Base-by-base conservation (phyloP, 495 filamentous ascomycete genomes). In the Podospora pseudopauciseta region DNA sequence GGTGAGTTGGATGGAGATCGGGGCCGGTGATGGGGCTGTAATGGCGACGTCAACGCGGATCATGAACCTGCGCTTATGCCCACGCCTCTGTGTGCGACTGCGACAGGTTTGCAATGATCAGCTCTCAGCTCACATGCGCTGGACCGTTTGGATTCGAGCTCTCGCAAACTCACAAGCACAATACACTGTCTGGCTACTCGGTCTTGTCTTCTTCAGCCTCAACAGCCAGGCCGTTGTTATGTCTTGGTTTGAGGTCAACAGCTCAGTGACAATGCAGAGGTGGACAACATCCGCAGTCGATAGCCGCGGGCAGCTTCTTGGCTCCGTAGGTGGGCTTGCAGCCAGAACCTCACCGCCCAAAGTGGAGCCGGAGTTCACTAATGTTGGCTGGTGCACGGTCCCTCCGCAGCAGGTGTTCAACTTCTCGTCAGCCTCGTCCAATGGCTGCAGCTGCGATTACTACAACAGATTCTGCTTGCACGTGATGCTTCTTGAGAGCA, bases 1-100 rank as follows among this genome's bases (percentile, higher is more conserved):
- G 15, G 15, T 39, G 64, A 23, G 4, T 39, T 18, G 19, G n/a
- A 16, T 20, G 19, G 56, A 2, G 18, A 20, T 59, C 11, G 11
- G 27, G 27, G 58, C 26, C 19, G 9, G 20, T 49, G 39, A 20
- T 23, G 39, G 23, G 34, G 49, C 27, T 19, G 23, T 27, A n/a
- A 32, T 32, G 61, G 61, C 61, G 61, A 63, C 61, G 61, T 63
- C 61, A 62, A 67, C 60, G 34, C 59, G 65, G 61, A 49, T 49
- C 39, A 49, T 49, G 39, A 49, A 49, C 39, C 39, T 49, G 39
- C 39, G 39, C 39, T 49, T 49, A 49, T 16, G 39, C 39, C 39
- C 39, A 49, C 39, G 15, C 39, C 39, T 49, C 39, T 49, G 39
- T 13, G 9, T 49, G 39, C 9, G 39, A 49, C 39, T 49, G 39